Base-by-base conservation (phyloP, 331 rosid genomes). In the Pyracantha coccinea region DNA sequence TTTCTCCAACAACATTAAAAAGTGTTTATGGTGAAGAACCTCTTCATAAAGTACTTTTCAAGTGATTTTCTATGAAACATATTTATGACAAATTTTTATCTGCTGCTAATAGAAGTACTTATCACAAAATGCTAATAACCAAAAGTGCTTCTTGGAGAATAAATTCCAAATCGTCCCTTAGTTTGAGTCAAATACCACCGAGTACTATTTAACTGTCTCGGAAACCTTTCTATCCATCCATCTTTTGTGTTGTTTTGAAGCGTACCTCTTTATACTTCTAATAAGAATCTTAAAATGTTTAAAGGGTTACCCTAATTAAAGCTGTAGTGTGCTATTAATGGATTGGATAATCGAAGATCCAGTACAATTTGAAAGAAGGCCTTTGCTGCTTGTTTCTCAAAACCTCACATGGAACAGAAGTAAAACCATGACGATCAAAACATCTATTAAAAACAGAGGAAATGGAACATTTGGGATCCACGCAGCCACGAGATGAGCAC, bases 401-500 rank as follows among this genome's bases (percentile, higher is more conserved):
- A 50, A 16, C 17, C 55, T 17, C 20, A 50, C 55, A 50, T 4
- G 55, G 55, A 16, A 50, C 3, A 16, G 20, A 50, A 16, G 55
- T 17, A 50, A 50, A 50, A 50, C 20, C 55, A 50, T 16, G 4
- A 16, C 1, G 1, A 2, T 50, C 20, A 3, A 17, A 6, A 50
- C 54, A 4, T 19, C 3, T 47, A 47, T 38, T 15, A 47, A 15
- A 47, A 47, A 47, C 3, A 21, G 54, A 1, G 0, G 8, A 82
- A 78, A 78, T 47, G 54, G 54, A 15, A 47, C 3, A 15, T 5
- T 47, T 47, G 19, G n/a, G 7, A 47, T 47, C 54, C n/a, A 47
- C 0, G 0, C 74, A 63, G 85, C 82, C 82, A 68, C 24, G 82
- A 66, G 77, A 52, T 82, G 83, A 64, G 54, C n/a, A 5, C 9